These are phyloP conservation scores for Yamadazyma mexicana DNA, from an alignment of 1,139 yeast genomes.

Conservation along the genomic window DNA sequence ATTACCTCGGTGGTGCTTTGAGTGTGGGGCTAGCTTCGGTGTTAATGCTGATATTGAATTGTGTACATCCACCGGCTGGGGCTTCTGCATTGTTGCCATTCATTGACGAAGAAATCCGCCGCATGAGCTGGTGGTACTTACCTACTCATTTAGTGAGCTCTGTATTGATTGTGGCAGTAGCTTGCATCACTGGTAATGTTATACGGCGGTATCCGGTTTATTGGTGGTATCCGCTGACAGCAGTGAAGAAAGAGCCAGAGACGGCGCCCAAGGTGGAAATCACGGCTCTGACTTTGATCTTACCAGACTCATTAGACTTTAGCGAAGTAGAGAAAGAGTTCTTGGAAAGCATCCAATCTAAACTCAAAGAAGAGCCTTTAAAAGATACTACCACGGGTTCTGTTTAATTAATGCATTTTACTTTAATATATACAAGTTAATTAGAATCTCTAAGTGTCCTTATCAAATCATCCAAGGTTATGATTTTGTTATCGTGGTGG, in stretches of 20 bases:
- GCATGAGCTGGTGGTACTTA: conserved; percentile 68
- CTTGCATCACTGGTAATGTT: conserved; percentile 57
- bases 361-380: conserved; percentile 5
- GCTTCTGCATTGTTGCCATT: conserved; percentile 68
- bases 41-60: conserved; percentile 55
- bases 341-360: conserved; percentile 25
- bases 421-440: not conserved
- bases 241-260: conserved; percentile 6
- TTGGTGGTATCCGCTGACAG: conserved; percentile 59
- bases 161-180: conserved; percentile 51
- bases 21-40: conserved; percentile 59
- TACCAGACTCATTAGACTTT: conserved; percentile 26
- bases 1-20: conserved; percentile 64
- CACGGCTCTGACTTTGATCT: conserved; percentile 17
- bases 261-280: conserved; percentile 19
- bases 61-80: conserved; percentile 76
- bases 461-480: conserved; percentile 53
- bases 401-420: not conserved
- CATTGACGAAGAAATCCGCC: conserved; percentile 44
- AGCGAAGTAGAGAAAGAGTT: conserved; percentile 28
- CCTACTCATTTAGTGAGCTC: conserved; percentile 57
- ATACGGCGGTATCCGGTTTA: conserved; percentile 55
- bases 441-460: not conserved
- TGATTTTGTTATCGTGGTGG: conserved; percentile 55
- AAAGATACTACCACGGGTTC: not conserved